phyloP scores from a whole-genome alignment of 495 filamentous ascomycete species.

The Penicillium silybi region DNA sequence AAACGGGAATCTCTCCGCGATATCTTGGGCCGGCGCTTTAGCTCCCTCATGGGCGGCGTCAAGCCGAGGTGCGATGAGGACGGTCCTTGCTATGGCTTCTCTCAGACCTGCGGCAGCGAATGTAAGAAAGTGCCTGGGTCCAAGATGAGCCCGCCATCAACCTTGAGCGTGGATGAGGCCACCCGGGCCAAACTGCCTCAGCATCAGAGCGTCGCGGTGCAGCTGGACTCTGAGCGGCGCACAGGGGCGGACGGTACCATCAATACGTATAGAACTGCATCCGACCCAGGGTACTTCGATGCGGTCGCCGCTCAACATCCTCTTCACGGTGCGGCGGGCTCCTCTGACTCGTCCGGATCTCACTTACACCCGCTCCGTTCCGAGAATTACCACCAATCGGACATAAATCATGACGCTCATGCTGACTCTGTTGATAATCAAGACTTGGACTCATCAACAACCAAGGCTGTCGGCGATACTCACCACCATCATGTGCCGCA shows the following conservation, averaged over 20 bases:
- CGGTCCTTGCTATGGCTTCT: constrained; percentile 79
- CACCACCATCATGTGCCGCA: constrained; percentile 97
- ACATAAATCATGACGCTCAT: not conserved
- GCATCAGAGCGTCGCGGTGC: constrained; percentile 15
- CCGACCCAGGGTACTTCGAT: constrained; percentile 16
- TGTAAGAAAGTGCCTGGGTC: constrained; percentile 48
- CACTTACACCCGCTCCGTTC: constrained; percentile 3
- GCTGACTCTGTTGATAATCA: constrained; percentile 9
- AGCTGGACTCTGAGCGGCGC: constrained; percentile 1
- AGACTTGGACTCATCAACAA: constrained; percentile 23
- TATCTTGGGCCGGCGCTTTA: constrained; percentile 46
- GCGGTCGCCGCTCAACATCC: constrained; percentile 9
- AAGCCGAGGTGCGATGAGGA: constrained; percentile 67
- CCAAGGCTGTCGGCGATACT: constrained; percentile 38
- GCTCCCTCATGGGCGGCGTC: constrained; percentile 62
- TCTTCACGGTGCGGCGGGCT: constrained; percentile 2
- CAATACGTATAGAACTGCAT: not conserved
- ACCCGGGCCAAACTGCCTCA: constrained; percentile 5
- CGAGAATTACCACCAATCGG: not conserved
- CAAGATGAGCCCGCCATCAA: constrained; percentile 6
- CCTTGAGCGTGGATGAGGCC: constrained; percentile 6
- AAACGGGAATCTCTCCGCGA: constrained; percentile 38
- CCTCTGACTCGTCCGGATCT: constrained; percentile 13
- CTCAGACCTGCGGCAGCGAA: constrained; percentile 79
- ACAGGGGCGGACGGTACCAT: constrained; percentile 1